Conservation (phyloP, 148 eudicot species). For the Drosera capensis region DNA sequence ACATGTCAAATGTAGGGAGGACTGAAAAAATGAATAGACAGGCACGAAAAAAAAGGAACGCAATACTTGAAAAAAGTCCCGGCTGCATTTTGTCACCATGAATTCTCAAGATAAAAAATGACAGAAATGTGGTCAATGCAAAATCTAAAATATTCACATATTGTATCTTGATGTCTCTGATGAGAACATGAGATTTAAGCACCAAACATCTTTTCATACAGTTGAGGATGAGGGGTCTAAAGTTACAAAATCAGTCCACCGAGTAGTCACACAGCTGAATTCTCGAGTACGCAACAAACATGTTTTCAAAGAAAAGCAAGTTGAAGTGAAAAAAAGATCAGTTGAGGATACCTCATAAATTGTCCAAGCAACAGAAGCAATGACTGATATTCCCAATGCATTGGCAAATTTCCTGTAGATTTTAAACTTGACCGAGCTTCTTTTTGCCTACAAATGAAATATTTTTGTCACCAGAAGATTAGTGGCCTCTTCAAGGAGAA, state of each 20-base stretch:
- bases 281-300: not conserved
- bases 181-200: too few species aligned
- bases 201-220: too few species aligned
- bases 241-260: not conserved
- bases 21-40: too few species aligned
- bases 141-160: too few species aligned
- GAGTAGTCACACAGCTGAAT: not conserved
- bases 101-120: constrained; percentile 5
- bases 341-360: constrained; percentile 60
- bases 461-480: not conserved
- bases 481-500: not conserved
- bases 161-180: too few species aligned
- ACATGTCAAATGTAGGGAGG: too few species aligned
- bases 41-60: too few species aligned
- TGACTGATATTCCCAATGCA: constrained; percentile 68
- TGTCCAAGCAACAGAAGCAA: constrained; percentile 86
- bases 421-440: constrained; percentile 82
- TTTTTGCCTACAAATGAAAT: constrained; percentile 47
- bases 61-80: too few species aligned
- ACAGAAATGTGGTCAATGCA: not conserved
- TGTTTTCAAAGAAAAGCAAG: not conserved
- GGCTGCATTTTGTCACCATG: too few species aligned
- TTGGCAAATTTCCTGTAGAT: constrained; percentile 86
- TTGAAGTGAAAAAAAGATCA: not conserved
- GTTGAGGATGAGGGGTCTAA: not conserved